A percentile compares a stretch with the other conserved stretches of the same genome.
Conservation (phyloP, 768 basidiomycete genomes). For the Cystofilobasidium macerans region DNA sequence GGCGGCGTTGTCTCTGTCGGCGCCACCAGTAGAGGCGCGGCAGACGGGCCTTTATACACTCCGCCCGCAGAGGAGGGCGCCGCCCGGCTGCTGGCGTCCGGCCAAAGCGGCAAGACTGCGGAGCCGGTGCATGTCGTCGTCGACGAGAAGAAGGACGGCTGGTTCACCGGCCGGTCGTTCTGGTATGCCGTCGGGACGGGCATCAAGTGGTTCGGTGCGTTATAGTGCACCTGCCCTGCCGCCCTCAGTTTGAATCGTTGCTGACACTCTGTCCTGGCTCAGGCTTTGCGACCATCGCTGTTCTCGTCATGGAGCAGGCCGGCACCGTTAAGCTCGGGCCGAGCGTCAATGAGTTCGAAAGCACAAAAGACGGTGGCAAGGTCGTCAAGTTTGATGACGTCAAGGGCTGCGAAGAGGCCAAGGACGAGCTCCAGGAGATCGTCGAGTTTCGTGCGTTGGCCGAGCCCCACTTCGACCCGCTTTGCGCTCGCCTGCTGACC, state of each 20-base stretch:
- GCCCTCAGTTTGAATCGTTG: background rate
- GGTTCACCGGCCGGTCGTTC: constrained; percentile 11
- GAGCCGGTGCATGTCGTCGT: constrained; percentile 18
- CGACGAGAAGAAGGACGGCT: constrained; percentile 12
- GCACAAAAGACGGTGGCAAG: constrained; percentile 57
- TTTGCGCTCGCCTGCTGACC: background rate
- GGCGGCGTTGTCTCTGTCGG: too few relatives aligned
- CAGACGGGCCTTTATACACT: background rate
- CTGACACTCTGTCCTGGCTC: background rate
- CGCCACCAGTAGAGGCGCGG: too few relatives aligned
- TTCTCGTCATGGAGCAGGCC: constrained; percentile 25
- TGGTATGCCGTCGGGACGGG: constrained; percentile 15
- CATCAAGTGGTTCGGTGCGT: constrained; percentile 23
- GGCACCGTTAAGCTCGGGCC: constrained; percentile 24
- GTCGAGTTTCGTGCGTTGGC: constrained; percentile 15
- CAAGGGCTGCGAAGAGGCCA: constrained; percentile 94
- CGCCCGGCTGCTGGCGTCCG: background rate
- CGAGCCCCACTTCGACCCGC: too few relatives aligned
- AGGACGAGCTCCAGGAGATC: constrained; percentile 56
- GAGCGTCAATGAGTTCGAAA: constrained; percentile 31
- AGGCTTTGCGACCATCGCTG: constrained; percentile 52
- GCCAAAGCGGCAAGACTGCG: background rate
- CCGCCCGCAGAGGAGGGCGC: background rate
- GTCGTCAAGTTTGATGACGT: constrained; percentile 87
- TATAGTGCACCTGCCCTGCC: background rate